These are phyloP conservation scores for Amaranthus hypochondriacus DNA, from an alignment of 148 eudicot genomes.

Conservation along the genomic window DNA sequence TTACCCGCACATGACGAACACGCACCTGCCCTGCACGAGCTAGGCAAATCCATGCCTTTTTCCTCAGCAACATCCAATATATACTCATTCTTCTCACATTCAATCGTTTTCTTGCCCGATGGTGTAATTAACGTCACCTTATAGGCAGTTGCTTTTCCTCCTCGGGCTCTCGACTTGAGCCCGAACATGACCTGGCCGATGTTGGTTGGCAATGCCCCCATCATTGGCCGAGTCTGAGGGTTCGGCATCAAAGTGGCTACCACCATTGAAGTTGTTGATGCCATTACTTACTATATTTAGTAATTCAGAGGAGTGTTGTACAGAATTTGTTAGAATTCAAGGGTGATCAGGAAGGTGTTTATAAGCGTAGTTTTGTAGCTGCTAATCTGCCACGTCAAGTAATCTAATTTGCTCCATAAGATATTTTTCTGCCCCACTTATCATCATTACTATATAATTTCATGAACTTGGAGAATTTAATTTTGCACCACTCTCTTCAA, in stretches of 20 bases:
- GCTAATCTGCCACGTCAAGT: too few species aligned
- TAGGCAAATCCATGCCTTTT: slow-evolving; percentile 58
- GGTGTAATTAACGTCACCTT: slow-evolving; percentile 65
- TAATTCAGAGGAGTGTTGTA: neutral
- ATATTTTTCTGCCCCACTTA: too few species aligned
- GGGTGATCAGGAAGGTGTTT: too few species aligned
- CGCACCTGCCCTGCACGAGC: slow-evolving; percentile 80
- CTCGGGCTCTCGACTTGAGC: slow-evolving; percentile 28
- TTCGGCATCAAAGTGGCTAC: slow-evolving; percentile 47
- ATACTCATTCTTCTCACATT: slow-evolving; percentile 51
- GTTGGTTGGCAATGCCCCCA: slow-evolving; percentile 14
- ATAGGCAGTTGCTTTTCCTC: slow-evolving; percentile 32
- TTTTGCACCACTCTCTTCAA: too few species aligned
- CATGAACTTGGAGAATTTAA: too few species aligned
- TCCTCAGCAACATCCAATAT: slow-evolving; percentile 72
- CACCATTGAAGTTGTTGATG: slow-evolving; percentile 43
- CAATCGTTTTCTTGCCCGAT: slow-evolving; percentile 33
- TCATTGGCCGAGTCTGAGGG: slow-evolving; percentile 22
- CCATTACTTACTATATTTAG: slow-evolving; percentile 15
- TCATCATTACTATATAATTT: too few species aligned
- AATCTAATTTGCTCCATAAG: too few species aligned
- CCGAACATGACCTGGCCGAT: slow-evolving; percentile 41
- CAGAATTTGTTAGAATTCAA: too few species aligned
- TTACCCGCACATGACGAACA: slow-evolving; percentile 88
- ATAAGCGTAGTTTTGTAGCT: too few species aligned